Percentiles rank a stretch among this genome's conserved stretches.
Conservation (phyloP, 1,284 basidiomycete genomes). For the Moniliophthora roreri region DNA sequence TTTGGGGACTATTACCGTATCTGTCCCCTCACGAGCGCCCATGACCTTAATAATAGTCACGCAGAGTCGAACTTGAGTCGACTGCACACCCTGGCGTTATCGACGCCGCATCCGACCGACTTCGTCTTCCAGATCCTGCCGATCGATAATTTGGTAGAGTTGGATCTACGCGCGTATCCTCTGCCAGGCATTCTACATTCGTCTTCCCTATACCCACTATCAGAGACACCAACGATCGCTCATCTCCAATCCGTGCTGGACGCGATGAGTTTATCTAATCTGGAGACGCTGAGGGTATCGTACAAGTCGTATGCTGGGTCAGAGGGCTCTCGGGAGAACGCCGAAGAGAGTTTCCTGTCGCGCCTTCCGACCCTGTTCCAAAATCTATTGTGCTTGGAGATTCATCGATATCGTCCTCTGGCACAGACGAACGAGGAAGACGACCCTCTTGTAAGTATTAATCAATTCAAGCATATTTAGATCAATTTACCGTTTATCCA, state of each 20-base stretch:
- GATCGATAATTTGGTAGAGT: conserved; percentile 7
- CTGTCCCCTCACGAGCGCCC: not conserved
- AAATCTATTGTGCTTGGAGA: conserved; percentile 4
- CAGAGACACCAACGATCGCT: conserved; percentile 7
- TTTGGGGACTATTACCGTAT: not conserved
- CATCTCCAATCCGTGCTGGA: conserved; percentile 5
- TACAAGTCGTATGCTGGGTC: not conserved
- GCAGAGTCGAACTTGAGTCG: conserved; percentile 3
- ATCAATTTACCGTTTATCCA: not conserved
- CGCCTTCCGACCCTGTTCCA: conserved; percentile 3
- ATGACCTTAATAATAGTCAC: not conserved
- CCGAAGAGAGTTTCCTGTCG: conserved; percentile 3
- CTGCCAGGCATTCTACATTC: conserved; percentile 5
- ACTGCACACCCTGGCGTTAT: conserved; percentile 11
- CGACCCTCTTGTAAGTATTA: conserved; percentile 13
- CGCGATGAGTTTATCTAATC: conserved; percentile 1
- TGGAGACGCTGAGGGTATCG: conserved; percentile 8
- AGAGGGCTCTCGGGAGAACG: not conserved
- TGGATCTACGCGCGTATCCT: conserved; percentile 10
- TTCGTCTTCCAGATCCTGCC: conserved; percentile 6
- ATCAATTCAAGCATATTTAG: not conserved
- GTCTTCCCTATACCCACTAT: conserved; percentile 4
- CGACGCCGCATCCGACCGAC: conserved; percentile 6
- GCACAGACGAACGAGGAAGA: conserved; percentile 4
- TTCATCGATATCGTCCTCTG: conserved; percentile 10